Base-by-base conservation (phyloP, 495 filamentous ascomycete genomes). In the Tuber umbilicatum region DNA sequence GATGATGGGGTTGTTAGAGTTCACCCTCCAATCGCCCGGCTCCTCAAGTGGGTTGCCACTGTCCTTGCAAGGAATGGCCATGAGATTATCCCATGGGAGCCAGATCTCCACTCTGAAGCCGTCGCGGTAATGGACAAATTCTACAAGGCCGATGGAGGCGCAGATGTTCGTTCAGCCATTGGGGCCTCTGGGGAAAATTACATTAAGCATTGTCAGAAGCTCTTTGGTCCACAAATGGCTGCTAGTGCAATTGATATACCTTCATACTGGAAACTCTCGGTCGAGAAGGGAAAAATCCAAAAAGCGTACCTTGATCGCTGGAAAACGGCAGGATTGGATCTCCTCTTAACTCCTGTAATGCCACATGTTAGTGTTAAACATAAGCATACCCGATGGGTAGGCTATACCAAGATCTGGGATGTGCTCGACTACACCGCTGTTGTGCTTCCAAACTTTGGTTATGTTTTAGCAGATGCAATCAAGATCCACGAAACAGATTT, bases 231-330 rank as follows among this genome's bases (percentile, higher is more conserved):
- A 10, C 50, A 60, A 12, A 27, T 60, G 50, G 50, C 50, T 60
- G 50, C 50, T 27, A 31, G 16, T 0, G 50, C 50, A 9, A 60
- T 60, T 0, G 50, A 60, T 60, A 31, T 60, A 31, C 50, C 50
- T 60, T 60, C n/a, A 41, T 89, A 89, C 80, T 88, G 85, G 87
- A 86, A 88, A 72, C 80, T 89, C 5, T 87, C 87, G 79, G 86
- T 82, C 42, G 73, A 79, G 17, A 83, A 84, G 80, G 84, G 85
- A 39, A 89, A 89, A 72, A 82, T 83, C 7, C 87, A 89, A 73
- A 89, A 89, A 74, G 82, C 73, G 23, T 90, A 89, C 74, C 84
- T 89, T 2, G 86, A 88, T 76, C 84, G 85, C 73, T 91, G 89
- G 89, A 86, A 84, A 64, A 82, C 82, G 27, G 75, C 73, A 2